Percentiles rank a stretch among this genome's conserved stretches.
Conservation (phyloP, 1,284 basidiomycete species). For the Paramarasmius palmivorus region DNA sequence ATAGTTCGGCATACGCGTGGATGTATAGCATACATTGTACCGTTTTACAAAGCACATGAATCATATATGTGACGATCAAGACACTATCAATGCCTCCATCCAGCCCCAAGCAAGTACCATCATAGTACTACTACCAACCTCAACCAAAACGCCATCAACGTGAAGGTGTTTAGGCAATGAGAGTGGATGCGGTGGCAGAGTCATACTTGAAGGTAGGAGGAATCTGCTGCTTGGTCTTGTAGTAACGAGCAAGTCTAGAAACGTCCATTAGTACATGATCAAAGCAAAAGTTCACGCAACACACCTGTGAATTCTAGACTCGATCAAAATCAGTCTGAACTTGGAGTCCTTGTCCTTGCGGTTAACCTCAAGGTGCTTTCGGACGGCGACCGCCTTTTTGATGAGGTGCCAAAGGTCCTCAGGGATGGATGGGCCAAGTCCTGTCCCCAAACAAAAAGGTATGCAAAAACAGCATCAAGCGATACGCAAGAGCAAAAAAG, state of each 20-base stretch:
- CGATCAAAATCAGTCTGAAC: conserved; percentile 97
- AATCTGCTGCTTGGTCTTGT: conserved; percentile 98
- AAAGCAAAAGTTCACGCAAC: conserved; percentile 16
- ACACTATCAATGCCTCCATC: too few relatives aligned
- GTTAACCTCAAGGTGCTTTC: conserved; percentile 99
- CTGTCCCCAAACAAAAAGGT: conserved; percentile 70
- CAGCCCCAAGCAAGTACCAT: too few relatives aligned
- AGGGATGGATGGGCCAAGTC: conserved; percentile 96
- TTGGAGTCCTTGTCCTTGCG: conserved; percentile 99
- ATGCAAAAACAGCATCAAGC: conserved; percentile 22
- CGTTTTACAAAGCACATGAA: too few relatives aligned
- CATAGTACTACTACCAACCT: background rate
- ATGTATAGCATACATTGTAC: too few relatives aligned
- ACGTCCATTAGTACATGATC: background rate
- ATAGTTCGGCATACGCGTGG: too few relatives aligned
- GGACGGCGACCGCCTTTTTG: conserved; percentile 99
- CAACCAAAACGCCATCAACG: background rate
- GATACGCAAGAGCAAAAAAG: conserved; percentile 15
- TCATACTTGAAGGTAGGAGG: conserved; percentile 98
- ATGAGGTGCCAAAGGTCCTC: conserved; percentile 99
- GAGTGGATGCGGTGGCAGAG: conserved; percentile 86
- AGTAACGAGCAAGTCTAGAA: conserved; percentile 77
- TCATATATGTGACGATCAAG: too few relatives aligned
- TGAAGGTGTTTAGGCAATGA: conserved; percentile 61
- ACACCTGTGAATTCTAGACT: conserved; percentile 94